Evolutionary conservation across 1,284 basidiomycete species (phyloP), one percentile per base, ranked within the genome.

Genomic region (Xerocomus amazonicus): DNA sequence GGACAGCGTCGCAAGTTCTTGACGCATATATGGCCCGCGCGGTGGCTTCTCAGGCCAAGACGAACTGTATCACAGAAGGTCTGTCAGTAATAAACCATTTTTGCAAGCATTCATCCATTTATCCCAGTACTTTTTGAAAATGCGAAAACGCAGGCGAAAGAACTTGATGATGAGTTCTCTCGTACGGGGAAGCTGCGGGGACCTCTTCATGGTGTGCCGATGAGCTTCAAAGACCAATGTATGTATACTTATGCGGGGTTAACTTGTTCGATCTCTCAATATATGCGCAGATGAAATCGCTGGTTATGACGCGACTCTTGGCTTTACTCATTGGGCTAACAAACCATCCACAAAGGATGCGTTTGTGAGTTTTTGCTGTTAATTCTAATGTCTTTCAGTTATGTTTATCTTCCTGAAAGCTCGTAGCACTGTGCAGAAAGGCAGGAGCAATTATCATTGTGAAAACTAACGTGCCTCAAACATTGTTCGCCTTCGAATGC

Each of bases 401-500:
- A 9, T 6, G n/a, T 37, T 51, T 16, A 40, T 34, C n/a, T 8
- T 27, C 17, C 17, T 14, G 13, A 17, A 46, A 78, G 77, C 63
- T 78, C 10, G 73, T 76, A 9, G 43, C 69, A 16, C 72, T 68
- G 47, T 69, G 80, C 47, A 68, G 71, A 37, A 66, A 63, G 9
- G 77, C 79, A 35, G 80, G 79, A 2, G 80, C 77, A 6, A 63
- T 81, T 29, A 73, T 78, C 5, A 76, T 87, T 53, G 78, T 74
- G 61, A 88, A 89, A 66, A 89, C 84, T n/a, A 94, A 94, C 62
- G 75, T 88, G 16, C 79, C 83, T 3, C 87, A 93, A 69, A 91
- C 90, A 0, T 81, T 95, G 76, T 80, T 94, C 52, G 80, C 87
- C 3, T 93, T 92, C 59, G 92, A 96, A 67, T 92, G 90, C 62